Percentiles rank a stretch among this genome's conserved stretches.
These are phyloP conservation scores for Fusarium chlamydosporum DNA, from an alignment of 2,329 filamentous ascomycete genomes.

Conservation along the genomic window DNA sequence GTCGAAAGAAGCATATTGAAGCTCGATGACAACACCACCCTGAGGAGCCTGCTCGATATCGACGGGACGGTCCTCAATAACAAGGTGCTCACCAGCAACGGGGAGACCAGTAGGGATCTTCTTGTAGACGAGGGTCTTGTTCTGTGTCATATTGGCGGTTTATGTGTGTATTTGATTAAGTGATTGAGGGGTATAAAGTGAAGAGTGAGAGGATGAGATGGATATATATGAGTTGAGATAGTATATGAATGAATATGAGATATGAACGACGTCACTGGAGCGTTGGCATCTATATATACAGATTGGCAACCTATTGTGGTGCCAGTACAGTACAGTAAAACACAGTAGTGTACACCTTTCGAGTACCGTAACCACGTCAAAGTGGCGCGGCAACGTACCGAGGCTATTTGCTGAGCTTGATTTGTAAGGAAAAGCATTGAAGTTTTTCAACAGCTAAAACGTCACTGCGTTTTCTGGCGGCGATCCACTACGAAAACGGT, in stretches of 20 bases:
- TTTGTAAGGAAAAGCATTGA: conserved; percentile 36
- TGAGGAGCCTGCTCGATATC: conserved; percentile 72
- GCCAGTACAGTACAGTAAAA: not conserved
- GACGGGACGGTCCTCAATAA: conserved; percentile 75
- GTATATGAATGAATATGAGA: conserved; percentile 6
- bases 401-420: conserved; percentile 26
- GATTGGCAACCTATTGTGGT: not conserved
- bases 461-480: conserved; percentile 23
- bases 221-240: conserved; percentile 8
- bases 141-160: conserved; percentile 59
- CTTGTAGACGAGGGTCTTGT: conserved; percentile 84
- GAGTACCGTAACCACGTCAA: conserved; percentile 21
- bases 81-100: conserved; percentile 77
- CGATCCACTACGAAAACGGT: conserved; percentile 34
- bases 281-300: conserved; percentile 25
- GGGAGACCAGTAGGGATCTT: conserved; percentile 76
- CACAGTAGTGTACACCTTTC: not conserved
- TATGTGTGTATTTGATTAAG: conserved; percentile 1
- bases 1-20: conserved; percentile 83
- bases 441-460: conserved; percentile 28
- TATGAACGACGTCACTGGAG: conserved; percentile 29
- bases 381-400: conserved; percentile 26
- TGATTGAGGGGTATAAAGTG: not conserved
- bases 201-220: not conserved
- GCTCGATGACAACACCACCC: conserved; percentile 77